Base-by-base conservation (phyloP, 768 basidiomycete species). In the Suillus alpinus region DNA sequence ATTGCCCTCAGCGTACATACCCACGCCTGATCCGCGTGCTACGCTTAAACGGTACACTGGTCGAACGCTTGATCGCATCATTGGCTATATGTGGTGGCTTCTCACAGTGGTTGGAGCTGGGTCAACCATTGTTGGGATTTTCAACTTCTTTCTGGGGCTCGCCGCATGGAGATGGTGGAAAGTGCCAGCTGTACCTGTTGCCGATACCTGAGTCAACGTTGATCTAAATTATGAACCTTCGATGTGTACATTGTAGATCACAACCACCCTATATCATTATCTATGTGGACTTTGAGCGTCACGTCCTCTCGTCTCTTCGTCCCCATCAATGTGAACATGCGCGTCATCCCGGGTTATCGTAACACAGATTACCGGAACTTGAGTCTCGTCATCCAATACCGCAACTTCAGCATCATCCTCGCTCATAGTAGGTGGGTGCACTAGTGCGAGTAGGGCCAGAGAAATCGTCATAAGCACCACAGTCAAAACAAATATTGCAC, bases 41-140 rank as follows among this genome's bases (percentile, higher is more conserved):
- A 70, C 57, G 14, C 37, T 83, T 58, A 92, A 92, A 75, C 82
- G 83, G 49, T 84, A 85, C 68, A 71, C 75, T 0, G 95, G 95
- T 2, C 83, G 86, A 40, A 65, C 69, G 0, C 73, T 94, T 46
- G 95, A 94, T 70, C 85, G 91, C 60, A 60, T 87, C 44, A 72
- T 96, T 58, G 96, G 96, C 10, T 79, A 86, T 62, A 73, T 82
- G 9, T 98, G 95, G 95, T 91, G 84, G 80, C 44, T 89, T 10
- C 73, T 95, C 63, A 81, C 86, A 23, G 59, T 91, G 40, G 71
- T 94, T 20, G 95, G 95, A 23, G 88, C 88, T 26, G 94, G 94
- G 26, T 88, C 88, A 20, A 78, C 82, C 2, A 68, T 78, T n/a
- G 69, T 92, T 59, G 92, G 92, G 0, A 63, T 90, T 36, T 85